These are phyloP conservation scores for Phaeosphaeriaceae sp. DNA, from an alignment of 2,329 filamentous ascomycete species.

Conservation along the genomic window DNA sequence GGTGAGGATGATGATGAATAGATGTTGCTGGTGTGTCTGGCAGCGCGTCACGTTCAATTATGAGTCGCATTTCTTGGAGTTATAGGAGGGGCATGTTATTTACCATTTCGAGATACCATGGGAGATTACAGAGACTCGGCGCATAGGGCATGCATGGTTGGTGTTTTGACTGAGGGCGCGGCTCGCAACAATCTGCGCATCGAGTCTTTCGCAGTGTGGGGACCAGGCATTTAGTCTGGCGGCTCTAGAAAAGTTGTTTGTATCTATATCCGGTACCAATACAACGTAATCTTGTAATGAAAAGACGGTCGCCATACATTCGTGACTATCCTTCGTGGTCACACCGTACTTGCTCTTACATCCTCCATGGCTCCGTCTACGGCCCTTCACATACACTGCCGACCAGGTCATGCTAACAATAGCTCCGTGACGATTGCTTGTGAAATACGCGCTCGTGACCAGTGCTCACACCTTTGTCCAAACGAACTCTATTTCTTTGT, in stretches of 20 bases:
- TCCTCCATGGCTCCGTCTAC: background rate
- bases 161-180: background rate
- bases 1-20: constrained; percentile 26
- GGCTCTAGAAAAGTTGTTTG: background rate
- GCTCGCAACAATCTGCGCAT: background rate
- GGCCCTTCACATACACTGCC: background rate
- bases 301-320: background rate
- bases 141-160: background rate
- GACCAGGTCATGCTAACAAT: background rate
- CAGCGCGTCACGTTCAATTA: background rate
- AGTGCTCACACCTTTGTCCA: too few relatives aligned
- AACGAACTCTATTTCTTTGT: too few relatives aligned
- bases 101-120: constrained; percentile 5
- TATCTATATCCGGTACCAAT: background rate
- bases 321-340: background rate
- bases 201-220: background rate
- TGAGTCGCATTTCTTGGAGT: constrained; percentile 9
- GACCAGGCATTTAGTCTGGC: background rate
- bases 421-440: background rate
- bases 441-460: too few relatives aligned
- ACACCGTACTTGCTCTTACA: background rate
- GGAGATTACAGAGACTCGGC: constrained; percentile 5
- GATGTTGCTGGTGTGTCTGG: background rate
- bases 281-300: background rate
- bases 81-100: constrained; percentile 3